Evolutionary conservation across 805 yeast species (phyloP).

Genomic region (Pichia nakasei): DNA sequence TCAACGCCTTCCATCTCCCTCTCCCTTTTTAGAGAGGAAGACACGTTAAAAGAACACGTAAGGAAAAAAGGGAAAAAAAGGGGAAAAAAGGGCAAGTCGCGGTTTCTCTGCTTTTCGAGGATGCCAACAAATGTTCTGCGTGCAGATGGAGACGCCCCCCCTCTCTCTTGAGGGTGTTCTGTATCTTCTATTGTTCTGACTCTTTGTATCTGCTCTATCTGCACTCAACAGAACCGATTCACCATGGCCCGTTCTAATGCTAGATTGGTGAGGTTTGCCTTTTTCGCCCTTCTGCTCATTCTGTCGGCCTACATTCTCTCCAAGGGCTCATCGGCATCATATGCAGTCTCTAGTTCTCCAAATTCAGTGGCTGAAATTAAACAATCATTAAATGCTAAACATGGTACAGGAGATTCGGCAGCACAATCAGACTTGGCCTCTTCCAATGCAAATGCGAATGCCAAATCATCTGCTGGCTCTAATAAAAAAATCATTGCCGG

Average conservation of each 20-base stretch:
- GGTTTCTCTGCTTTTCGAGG: no score
- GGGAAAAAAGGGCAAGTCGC: no score
- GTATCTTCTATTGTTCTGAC: neutral
- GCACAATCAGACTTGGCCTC: neutral
- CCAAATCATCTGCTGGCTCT: slow-evolving; percentile 5
- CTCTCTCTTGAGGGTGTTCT: no score
- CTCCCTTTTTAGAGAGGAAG: no score
- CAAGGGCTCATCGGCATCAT: slow-evolving; percentile 34
- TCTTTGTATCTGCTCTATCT: no score
- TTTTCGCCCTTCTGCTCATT: slow-evolving; percentile 37
- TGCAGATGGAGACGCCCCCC: no score
- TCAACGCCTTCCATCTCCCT: no score
- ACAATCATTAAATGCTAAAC: neutral
- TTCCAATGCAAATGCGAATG: neutral
- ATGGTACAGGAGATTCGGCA: neutral
- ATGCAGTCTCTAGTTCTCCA: slow-evolving; percentile 9
- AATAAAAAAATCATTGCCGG: slow-evolving; percentile 9
- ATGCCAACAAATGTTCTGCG: no score
- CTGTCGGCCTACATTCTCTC: slow-evolving; percentile 41
- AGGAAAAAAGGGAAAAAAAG: no score
- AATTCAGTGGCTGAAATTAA: slow-evolving; percentile 1
- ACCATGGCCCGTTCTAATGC: slow-evolving; percentile 38
- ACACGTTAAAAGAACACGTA: no score
- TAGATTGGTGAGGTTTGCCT: slow-evolving; percentile 38
- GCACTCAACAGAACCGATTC: no score